phyloP scores from a whole-genome alignment of 495 filamentous ascomycete species.

The Oidiodendron maius region DNA sequence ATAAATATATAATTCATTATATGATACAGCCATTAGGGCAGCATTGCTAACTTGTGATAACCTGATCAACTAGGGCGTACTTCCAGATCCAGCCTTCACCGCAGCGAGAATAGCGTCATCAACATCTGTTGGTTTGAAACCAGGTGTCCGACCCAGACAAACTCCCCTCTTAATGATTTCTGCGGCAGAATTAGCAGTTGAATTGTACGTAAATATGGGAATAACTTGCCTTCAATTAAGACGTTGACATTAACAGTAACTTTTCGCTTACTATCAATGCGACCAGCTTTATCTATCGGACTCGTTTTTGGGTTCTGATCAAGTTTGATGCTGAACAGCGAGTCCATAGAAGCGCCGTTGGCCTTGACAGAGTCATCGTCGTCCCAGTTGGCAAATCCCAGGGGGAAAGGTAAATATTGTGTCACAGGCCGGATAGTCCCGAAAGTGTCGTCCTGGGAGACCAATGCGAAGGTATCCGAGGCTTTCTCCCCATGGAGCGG shows the following conservation, averaged over 20 bases:
- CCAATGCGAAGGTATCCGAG: constrained; percentile 1
- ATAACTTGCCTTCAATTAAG: constrained; percentile 16
- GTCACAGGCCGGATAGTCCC: background rate
- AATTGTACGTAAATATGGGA: background rate
- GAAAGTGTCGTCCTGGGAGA: background rate
- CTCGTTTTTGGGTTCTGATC: too few species aligned
- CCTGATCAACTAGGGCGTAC: background rate
- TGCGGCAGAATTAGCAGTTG: constrained; percentile 17
- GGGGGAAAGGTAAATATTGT: constrained; percentile 11
- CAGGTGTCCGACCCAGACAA: constrained; percentile 58
- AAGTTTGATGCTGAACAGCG: too few species aligned
- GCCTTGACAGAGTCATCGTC: constrained; percentile 1
- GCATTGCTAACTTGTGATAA: too few species aligned
- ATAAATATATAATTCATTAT: background rate
- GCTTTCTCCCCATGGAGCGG: background rate
- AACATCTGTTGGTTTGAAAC: constrained; percentile 53
- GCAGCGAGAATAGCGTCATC: constrained; percentile 47
- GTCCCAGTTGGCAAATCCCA: constrained; percentile 6
- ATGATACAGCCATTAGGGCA: background rate
- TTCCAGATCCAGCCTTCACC: constrained; percentile 10
- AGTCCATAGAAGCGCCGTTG: constrained; percentile 11
- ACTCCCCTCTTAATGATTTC: constrained; percentile 39
- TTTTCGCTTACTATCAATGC: constrained; percentile 4
- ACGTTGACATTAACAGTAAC: constrained; percentile 18
- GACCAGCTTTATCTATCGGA: too few species aligned